A percentile compares a stretch with the other conserved stretches of the same genome.
These are phyloP conservation scores for Conoideocrella luteorostrata DNA, from an alignment of 2,329 filamentous ascomycete genomes.

Conservation along the genomic window DNA sequence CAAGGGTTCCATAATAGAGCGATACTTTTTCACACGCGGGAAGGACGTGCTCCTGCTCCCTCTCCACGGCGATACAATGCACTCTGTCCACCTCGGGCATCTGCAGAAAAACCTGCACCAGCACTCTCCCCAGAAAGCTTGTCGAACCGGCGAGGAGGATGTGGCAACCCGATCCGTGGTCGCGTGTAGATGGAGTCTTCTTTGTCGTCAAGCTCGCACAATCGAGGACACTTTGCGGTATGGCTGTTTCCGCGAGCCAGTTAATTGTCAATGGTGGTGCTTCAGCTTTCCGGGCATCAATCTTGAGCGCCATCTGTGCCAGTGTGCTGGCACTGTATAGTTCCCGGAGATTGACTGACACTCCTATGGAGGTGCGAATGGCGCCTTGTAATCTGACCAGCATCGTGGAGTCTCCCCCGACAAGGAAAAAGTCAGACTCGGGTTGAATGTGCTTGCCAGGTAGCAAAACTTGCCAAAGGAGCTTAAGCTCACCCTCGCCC, in stretches of 20 bases:
- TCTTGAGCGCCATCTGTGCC: neutral
- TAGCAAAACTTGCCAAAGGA: neutral
- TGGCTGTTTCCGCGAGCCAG: neutral
- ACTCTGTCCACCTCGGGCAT: slow-evolving; percentile 26
- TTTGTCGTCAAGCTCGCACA: neutral
- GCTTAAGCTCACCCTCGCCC: neutral
- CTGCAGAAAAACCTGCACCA: slow-evolving; percentile 11
- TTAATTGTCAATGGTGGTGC: neutral
- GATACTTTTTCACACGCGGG: too few relatives aligned
- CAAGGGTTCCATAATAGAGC: slow-evolving; percentile 7
- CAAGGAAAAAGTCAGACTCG: neutral
- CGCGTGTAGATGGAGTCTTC: slow-evolving; percentile 7
- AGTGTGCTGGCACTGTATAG: neutral
- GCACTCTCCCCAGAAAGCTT: slow-evolving; percentile 6
- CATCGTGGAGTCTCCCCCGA: neutral
- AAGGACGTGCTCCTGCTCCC: neutral
- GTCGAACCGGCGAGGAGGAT: slow-evolving; percentile 18
- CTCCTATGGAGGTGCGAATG: neutral
- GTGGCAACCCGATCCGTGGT: slow-evolving; percentile 33
- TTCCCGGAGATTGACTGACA: neutral
- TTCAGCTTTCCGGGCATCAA: neutral
- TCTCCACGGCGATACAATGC: slow-evolving; percentile 34
- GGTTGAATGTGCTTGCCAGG: neutral
- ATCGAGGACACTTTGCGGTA: neutral
- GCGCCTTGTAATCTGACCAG: neutral